Base-by-base conservation (phyloP, 139 green algal species). In the Ulvella scutata region DNA sequence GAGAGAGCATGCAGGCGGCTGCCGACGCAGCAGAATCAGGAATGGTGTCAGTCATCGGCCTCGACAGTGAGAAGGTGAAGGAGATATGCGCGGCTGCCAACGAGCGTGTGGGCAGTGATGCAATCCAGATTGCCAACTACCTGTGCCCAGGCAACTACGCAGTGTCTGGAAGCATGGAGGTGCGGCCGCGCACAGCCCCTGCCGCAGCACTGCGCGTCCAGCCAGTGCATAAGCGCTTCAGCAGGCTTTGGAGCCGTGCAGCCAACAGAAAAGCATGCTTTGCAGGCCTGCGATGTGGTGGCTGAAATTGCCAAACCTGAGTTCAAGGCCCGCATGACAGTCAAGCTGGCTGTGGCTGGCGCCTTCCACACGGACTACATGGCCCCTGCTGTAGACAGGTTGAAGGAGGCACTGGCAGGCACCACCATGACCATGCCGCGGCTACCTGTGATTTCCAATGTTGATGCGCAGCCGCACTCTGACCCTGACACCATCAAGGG, bases 331-430 rank as follows among this genome's bases (percentile, higher is more conserved):
- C 78, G 85, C 51, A 90, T 92, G 86, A 85, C 84, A 76, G 87
- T 89, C 77, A 84, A 84, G 29, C 85, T 99, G 44, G 90, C 94
- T 0, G 95, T 99, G 36, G 95, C 95, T 3, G 95, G 95, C 28
- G 95, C 95, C 40, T 99, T 99, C 88, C 95, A 99, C 87, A 99
- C 95, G 17, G 40, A 88, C 28, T 97, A 90, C 86, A 98, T 98
- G 93, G 75, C 85, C 72, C 91, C 92, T 4, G 93, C 93, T 0
- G 88, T 90, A 9, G 92, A 89, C 29, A 85, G 89, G 74, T 88
- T 99, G 38, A 72, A 91, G 78, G 89, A 87, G 73, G 92, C 89
- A 0, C 85, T 98, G 29, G 88, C 82, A 3, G 38, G 62, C 43
- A 96, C 92, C 0, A 73, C 77, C 20, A 88, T 98, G 37, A 37